phyloP scores from a whole-genome alignment of 306 rosid species.

The Rosa persica region DNA sequence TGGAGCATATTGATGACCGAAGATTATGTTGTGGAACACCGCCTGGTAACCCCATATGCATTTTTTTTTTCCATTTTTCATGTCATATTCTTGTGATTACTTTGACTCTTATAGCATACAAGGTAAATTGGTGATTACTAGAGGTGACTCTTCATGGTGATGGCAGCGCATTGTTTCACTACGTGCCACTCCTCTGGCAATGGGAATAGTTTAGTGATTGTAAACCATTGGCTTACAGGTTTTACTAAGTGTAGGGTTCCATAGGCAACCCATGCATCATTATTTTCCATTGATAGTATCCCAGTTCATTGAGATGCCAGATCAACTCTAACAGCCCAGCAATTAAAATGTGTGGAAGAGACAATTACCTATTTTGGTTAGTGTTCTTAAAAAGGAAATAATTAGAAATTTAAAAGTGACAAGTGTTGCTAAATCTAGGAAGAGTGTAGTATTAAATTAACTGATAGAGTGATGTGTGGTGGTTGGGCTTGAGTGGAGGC shows the following conservation, averaged over 20 bases:
- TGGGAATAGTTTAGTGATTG: neutral
- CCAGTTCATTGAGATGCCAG: slow-evolving; percentile 5
- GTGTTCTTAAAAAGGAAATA: neutral
- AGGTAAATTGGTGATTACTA: neutral
- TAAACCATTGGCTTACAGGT: slow-evolving; percentile 7
- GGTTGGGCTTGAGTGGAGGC: neutral
- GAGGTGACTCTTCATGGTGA: neutral
- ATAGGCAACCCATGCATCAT: neutral
- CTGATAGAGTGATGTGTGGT: neutral
- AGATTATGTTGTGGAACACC: slow-evolving; percentile 68
- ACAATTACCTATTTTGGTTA: neutral
- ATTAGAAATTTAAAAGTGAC: neutral
- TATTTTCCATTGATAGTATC: neutral
- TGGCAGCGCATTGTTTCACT: neutral
- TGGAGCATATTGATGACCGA: slow-evolving; percentile 58
- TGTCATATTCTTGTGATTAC: neutral
- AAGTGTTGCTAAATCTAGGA: neutral
- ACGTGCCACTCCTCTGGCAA: neutral
- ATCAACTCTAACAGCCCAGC: neutral
- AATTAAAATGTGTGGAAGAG: neutral
- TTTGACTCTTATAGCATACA: neutral
- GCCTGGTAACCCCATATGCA: slow-evolving; percentile 40
- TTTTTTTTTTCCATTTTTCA: neutral
- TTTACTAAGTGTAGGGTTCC: neutral
- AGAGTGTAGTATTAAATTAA: neutral